A percentile compares a stretch with the other conserved stretches of the same genome.
phyloP scores from a whole-genome alignment of 164 flowering plant species.

The Amborella trichopoda region DNA sequence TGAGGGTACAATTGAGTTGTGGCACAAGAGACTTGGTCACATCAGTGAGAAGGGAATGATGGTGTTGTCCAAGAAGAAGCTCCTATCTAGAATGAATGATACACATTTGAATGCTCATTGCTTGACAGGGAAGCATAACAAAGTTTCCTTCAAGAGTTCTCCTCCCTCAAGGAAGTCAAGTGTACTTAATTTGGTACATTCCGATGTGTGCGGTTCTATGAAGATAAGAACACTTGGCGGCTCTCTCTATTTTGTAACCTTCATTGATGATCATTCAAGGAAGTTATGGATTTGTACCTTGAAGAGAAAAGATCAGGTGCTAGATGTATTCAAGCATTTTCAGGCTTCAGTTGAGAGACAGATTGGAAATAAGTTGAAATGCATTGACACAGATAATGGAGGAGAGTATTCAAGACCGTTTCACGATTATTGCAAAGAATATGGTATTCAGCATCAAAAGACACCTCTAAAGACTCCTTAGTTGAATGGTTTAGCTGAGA shows the following conservation, averaged over 20 bases:
- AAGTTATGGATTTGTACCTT: no score
- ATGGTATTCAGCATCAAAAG: no score
- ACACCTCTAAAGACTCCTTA: no score
- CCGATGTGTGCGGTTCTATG: not conserved
- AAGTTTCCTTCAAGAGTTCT: not conserved
- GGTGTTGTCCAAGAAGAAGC: conserved; percentile 2
- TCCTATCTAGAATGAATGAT: not conserved
- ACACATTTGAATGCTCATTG: not conserved
- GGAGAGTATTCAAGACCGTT: no score
- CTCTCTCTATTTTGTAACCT: not conserved
- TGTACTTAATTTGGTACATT: not conserved
- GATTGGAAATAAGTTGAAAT: no score
- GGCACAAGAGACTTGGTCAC: conserved; percentile 5
- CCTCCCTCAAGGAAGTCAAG: not conserved
- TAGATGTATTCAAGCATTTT: no score
- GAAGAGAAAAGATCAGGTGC: no score
- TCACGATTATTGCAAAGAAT: no score
- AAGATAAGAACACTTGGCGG: not conserved
- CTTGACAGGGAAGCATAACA: not conserved
- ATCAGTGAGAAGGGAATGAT: not conserved
- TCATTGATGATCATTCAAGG: no score
- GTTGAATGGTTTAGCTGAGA: no score
- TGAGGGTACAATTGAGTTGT: not conserved
- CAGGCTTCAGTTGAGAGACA: no score
- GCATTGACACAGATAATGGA: no score